Evolutionary conservation across 352 stramenopile species (phyloP).

Genomic region (Elongisporangium anandrum): DNA sequence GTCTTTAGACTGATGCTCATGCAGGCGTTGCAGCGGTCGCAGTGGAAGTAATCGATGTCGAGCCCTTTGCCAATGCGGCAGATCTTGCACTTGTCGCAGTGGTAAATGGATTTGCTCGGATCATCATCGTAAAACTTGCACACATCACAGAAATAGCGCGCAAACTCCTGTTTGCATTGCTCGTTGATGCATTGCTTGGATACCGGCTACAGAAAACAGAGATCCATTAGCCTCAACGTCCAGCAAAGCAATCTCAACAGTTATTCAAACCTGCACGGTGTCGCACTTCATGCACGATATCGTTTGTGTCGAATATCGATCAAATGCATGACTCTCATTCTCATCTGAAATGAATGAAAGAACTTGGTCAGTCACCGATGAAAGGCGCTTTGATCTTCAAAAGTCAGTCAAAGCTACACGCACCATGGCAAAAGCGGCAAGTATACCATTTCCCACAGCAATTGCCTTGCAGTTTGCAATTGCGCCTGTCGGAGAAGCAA

Average conservation of each 20-base stretch:
- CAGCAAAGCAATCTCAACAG: neutral
- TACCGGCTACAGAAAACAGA: constrained; percentile 30
- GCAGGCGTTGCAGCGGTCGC: constrained; percentile 97
- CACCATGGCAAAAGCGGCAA: constrained; percentile 89
- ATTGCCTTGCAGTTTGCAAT: constrained; percentile 78
- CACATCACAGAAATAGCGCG: constrained; percentile 92
- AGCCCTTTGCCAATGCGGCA: constrained; percentile 94
- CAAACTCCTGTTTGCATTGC: constrained; percentile 76
- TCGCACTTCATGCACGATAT: constrained; percentile 94
- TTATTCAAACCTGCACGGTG: constrained; percentile 43
- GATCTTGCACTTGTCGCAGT: constrained; percentile 98
- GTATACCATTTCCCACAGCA: constrained; percentile 89
- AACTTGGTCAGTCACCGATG: neutral
- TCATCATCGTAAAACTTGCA: constrained; percentile 97
- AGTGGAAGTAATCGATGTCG: constrained; percentile 97
- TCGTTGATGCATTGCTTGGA: constrained; percentile 54
- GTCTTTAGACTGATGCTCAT: constrained; percentile 90
- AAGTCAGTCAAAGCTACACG: constrained; percentile 18
- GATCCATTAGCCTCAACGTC: constrained; percentile 4
- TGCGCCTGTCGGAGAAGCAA: constrained; percentile 23
- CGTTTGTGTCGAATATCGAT: constrained; percentile 92
- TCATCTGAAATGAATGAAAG: constrained; percentile 36
- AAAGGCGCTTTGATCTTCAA: neutral
- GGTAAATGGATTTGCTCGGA: constrained; percentile 92
- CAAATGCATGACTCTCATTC: constrained; percentile 86